Percentiles rank a stretch among this genome's conserved stretches.
These are phyloP conservation scores for Neofusicoccum parvum DNA, from an alignment of 2,329 filamentous ascomycete genomes.

Conservation along the genomic window DNA sequence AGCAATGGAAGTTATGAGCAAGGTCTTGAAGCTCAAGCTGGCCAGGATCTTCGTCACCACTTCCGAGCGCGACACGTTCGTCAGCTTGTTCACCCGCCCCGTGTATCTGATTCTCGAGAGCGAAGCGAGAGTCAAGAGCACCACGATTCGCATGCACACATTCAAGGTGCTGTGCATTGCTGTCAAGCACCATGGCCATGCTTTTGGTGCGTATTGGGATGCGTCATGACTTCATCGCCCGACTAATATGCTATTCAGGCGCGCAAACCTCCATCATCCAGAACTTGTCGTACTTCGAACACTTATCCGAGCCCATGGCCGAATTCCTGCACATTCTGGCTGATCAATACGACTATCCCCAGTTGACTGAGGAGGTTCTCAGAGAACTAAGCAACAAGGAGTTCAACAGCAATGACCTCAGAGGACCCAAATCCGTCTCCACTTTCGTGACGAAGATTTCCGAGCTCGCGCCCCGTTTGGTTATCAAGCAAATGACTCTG, in stretches of 20 bases:
- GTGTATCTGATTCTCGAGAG: constrained; percentile 94
- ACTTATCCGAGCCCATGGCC: constrained; percentile 98
- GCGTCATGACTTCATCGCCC: no score
- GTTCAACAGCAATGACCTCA: constrained; percentile 95
- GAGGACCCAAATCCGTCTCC: constrained; percentile 94
- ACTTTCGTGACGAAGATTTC: constrained; percentile 91
- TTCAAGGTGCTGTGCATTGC: constrained; percentile 97
- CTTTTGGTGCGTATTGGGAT: constrained; percentile 67
- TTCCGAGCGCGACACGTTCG: constrained; percentile 92
- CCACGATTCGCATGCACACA: constrained; percentile 88
- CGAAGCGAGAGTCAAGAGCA: constrained; percentile 88
- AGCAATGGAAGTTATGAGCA: constrained; percentile 92
- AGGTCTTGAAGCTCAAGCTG: constrained; percentile 89
- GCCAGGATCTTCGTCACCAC: constrained; percentile 94
- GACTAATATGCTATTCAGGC: constrained; percentile 51
- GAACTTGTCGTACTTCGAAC: constrained; percentile 96
- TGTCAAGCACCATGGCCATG: constrained; percentile 96
- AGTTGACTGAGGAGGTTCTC: constrained; percentile 89
- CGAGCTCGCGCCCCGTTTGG: constrained; percentile 83
- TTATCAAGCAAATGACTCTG: constrained; percentile 97
- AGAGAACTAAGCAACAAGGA: constrained; percentile 96
- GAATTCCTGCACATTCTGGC: constrained; percentile 95
- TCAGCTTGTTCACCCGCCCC: constrained; percentile 86
- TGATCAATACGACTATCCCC: constrained; percentile 96
- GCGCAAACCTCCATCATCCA: constrained; percentile 98